A percentile compares a stretch with the other conserved stretches of the same genome.
These are phyloP conservation scores for Colletotrichum sp. DNA, from an alignment of 2,329 filamentous ascomycete species.

Conservation along the genomic window DNA sequence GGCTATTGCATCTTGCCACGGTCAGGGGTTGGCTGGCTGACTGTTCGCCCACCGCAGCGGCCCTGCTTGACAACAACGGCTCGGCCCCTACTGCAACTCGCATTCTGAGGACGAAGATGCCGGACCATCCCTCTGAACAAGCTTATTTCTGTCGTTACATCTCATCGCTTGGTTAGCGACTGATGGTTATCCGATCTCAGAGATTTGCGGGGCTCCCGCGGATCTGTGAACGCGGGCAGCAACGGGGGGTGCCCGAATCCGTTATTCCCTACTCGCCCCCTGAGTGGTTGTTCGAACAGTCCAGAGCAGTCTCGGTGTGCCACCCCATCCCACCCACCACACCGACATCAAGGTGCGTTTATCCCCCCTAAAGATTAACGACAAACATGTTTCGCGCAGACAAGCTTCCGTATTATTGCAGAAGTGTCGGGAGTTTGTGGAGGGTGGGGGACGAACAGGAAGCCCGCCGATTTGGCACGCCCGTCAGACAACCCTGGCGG, in stretches of 20 bases:
- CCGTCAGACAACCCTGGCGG: not conserved
- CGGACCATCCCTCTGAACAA: not conserved
- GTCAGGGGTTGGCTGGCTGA: not conserved
- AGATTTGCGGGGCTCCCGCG: not conserved
- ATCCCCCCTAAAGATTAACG: no score
- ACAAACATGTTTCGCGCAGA: not conserved
- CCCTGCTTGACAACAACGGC: not conserved
- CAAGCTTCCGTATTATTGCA: not conserved
- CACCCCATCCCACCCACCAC: not conserved
- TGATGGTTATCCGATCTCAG: not conserved
- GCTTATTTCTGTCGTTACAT: not conserved
- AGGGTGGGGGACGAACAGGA: not conserved
- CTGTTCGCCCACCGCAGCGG: not conserved
- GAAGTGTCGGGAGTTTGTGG: not conserved
- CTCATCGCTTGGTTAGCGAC: not conserved
- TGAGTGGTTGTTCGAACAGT: not conserved
- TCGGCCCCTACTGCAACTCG: not conserved
- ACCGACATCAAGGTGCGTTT: not conserved
- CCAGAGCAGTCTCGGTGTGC: not conserved
- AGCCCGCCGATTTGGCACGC: not conserved
- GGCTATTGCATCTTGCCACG: not conserved
- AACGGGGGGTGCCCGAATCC: not conserved
- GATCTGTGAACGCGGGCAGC: not conserved
- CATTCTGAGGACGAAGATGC: not conserved
- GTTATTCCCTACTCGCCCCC: not conserved